Evolutionary conservation across 352 stramenopile species (phyloP), one percentile per base, ranked within the genome.

Genomic region (Phytophthora cajani): DNA sequence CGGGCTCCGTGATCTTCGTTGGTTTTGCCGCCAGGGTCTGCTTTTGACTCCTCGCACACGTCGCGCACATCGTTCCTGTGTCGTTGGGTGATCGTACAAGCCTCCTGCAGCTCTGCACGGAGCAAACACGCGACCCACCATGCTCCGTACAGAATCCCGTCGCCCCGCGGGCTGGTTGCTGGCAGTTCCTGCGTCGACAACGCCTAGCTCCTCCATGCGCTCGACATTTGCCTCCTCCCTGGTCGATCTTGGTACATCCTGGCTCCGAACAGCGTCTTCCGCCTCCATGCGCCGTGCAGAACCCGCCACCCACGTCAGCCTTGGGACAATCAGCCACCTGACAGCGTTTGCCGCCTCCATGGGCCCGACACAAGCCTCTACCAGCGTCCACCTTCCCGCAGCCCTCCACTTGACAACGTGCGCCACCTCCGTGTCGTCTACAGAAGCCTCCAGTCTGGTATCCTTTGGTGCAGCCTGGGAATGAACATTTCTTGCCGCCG

Each of bases 391-490:
- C 84, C 66, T 97, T 97, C 30, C 63, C 72, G 58, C 89, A 97
- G 6, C 80, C 85, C 7, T 66, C 58, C 32, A 93, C 78, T 38
- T 92, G 90, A 59, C 88, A 95, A 14, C 87, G 83, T 12, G 86
- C 84, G n/a, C 88, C 88, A 21, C 88, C 88, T 32, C 88, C 88
- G 62, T 95, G 88, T 19, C 81, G 77, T 47, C 86, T 69, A 52
- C 86, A 95, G 65, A 90, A 95, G 1, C 87, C 87, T 68, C 88
- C 88, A 0, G 85, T 91, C 58, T 95, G 88, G 49, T 92, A 92
- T 2, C 88, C 88, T 68, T 95, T 95, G 5, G 58, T 73, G 62
- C 88, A 95, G 0, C 83, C 85, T 6, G 79, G 74, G 52, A 85
- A 92, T 12, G 77, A 83, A 54, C 88, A 95, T 62, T 93, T 93